Base-by-base conservation (phyloP, 2,329 filamentous ascomycete species). In the Thelonectria blattea region DNA sequence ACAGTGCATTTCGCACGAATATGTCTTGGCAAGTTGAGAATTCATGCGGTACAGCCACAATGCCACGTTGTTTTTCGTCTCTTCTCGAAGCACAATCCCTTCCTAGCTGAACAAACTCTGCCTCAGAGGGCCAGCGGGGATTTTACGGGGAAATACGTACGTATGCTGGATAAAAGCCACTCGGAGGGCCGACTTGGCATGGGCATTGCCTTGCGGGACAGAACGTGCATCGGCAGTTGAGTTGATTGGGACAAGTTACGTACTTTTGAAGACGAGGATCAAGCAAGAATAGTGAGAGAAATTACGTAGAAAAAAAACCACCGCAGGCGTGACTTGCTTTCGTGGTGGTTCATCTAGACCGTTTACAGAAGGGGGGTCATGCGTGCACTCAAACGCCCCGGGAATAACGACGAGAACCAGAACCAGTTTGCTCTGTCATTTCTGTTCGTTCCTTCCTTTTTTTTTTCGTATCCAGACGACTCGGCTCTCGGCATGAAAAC, bases 151-250 rank as follows among this genome's bases (percentile, higher is more conserved):
- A 10, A 39, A n/a, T n/a, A 41, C 30, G 50, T 34, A 52, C 52
- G 57, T 60, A 52, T 41, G 52, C 52, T 22, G 17, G 32, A n/a
- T 30, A 37, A 50, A 56, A 56, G 57, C 57, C 52, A 60, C 57
- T 41, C 52, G 46, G n/a, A 42, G 47, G 47, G 57, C 55, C 41
- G 57, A 52, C 39, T 34, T 56, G n/a, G 42, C 48, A 52, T 24
- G 22, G 22, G 22, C 22, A 3, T 24, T 24, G 22, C 22, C 22
- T 24, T 24, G 22, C 22, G 22, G 12, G 32, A 34, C 3, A 10
- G 8, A 3, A 34, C 32, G 9, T 34, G 12, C 32, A 37, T 30
- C 34, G 34, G 34, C 34, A 37, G 34, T 37, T 37, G 34, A 14
- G 12, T 37, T 37, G 12, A 37, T 15, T 14, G 32, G 32, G 12